phyloP scores from a whole-genome alignment of 257 asterid species.

The Scutellaria galericulata region DNA sequence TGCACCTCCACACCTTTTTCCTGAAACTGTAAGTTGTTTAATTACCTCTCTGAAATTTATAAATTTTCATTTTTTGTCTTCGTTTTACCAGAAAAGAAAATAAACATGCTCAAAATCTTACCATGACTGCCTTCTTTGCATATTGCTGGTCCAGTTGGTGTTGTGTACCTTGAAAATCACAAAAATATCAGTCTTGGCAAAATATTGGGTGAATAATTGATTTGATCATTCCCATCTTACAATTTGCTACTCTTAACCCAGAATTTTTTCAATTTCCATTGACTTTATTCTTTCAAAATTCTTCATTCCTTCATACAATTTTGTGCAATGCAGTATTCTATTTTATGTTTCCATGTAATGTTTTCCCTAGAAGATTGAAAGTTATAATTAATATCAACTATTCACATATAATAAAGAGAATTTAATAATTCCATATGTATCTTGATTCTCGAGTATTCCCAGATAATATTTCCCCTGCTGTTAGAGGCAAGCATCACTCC shows the following conservation, averaged over 20 bases:
- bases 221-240: not conserved
- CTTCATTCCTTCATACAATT: not conserved
- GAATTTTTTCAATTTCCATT: not conserved
- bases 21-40: slow-evolving; percentile 51
- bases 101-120: slow-evolving; percentile 38
- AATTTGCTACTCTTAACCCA: not conserved
- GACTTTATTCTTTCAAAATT: not conserved
- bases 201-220: not conserved
- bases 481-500: not conserved
- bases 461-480: not conserved
- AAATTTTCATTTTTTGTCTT: not conserved
- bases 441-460: not conserved
- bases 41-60: slow-evolving; percentile 20
- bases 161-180: slow-evolving; percentile 54
- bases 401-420: not conserved
- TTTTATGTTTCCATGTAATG: slow-evolving; percentile 5
- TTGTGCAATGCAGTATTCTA: not conserved
- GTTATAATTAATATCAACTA: not conserved
- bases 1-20: slow-evolving; percentile 49
- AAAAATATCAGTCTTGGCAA: slow-evolving; percentile 37
- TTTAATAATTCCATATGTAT: not conserved
- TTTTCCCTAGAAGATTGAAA: not conserved
- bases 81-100: not conserved
- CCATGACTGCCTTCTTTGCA: slow-evolving; percentile 45
- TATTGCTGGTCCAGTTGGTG: slow-evolving; percentile 50